Conservation (phyloP, 2,329 filamentous ascomycete species). For the Furcasterigmium sp. region DNA sequence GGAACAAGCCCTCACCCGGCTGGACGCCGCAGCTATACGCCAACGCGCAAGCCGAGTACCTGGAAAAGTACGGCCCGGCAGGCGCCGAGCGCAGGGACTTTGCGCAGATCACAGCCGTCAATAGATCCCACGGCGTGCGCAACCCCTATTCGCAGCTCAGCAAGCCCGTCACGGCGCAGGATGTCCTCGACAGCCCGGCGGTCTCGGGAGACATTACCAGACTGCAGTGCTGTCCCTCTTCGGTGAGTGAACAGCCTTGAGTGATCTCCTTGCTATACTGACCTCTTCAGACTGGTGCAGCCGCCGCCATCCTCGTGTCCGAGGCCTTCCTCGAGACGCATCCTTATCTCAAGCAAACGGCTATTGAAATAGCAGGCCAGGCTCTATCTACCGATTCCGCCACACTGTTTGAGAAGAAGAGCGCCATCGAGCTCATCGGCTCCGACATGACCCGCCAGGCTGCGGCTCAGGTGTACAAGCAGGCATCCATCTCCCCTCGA, state of each 20-base stretch:
- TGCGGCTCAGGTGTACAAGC: constrained; percentile 13
- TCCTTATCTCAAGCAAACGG: constrained; percentile 10
- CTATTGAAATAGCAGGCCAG: constrained; percentile 16
- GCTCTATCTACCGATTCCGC: constrained; percentile 12
- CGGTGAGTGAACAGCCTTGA: constrained; percentile 11
- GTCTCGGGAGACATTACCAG: neutral
- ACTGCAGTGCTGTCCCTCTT: constrained; percentile 8
- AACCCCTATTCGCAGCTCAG: constrained; percentile 1
- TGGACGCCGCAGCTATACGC: constrained; percentile 1
- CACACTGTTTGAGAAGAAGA: constrained; percentile 6
- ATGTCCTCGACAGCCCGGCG: constrained; percentile 1
- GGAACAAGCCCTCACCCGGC: constrained; percentile 1
- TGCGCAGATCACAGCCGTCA: constrained; percentile 3
- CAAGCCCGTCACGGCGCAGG: constrained; percentile 1
- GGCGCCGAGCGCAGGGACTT: neutral
- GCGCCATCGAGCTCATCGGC: constrained; percentile 20
- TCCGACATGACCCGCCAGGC: constrained; percentile 21
- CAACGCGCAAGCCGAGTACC: constrained; percentile 3
- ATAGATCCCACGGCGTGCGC: neutral
- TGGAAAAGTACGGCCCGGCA: neutral
- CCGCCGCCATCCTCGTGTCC: constrained; percentile 14
- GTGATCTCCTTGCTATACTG: constrained; percentile 11
- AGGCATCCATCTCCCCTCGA: constrained; percentile 13
- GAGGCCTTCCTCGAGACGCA: constrained; percentile 11
- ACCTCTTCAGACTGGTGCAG: constrained; percentile 7